Evolutionary conservation across 805 yeast genomes (phyloP).

Genomic region (Teunomyces cretensis): DNA sequence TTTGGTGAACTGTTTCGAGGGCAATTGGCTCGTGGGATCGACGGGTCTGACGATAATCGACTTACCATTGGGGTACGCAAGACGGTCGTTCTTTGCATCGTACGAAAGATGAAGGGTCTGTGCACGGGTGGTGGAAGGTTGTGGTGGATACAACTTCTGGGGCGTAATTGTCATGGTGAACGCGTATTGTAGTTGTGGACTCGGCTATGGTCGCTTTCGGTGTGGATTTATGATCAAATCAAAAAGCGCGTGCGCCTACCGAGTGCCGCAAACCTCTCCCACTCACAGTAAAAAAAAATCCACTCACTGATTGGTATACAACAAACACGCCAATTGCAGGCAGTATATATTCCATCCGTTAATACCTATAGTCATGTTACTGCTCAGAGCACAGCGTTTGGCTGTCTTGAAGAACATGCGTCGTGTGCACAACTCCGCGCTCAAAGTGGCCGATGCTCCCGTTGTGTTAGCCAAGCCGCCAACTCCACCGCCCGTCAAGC

Average conservation of each 20-base stretch:
- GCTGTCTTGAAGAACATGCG: slow-evolving; percentile 2
- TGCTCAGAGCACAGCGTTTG: slow-evolving; percentile 2
- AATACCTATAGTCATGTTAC: background rate
- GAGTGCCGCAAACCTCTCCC: background rate
- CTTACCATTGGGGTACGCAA: slow-evolving; percentile 83
- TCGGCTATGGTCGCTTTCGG: background rate
- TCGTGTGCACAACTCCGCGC: slow-evolving; percentile 1
- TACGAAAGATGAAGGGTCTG: slow-evolving; percentile 71
- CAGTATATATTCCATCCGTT: background rate
- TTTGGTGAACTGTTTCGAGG: slow-evolving; percentile 61
- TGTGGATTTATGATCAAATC: background rate
- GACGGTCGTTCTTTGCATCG: slow-evolving; percentile 63
- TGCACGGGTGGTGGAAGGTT: slow-evolving; percentile 75
- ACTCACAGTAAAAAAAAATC: background rate
- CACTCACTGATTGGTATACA: background rate
- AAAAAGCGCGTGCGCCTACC: background rate
- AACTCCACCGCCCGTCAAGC: slow-evolving; percentile 8
- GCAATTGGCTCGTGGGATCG: slow-evolving; percentile 46
- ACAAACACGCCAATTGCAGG: background rate
- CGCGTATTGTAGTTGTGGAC: background rate
- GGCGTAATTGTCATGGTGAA: slow-evolving; percentile 30
- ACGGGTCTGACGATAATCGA: slow-evolving; percentile 72
- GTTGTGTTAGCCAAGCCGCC: slow-evolving; percentile 6
- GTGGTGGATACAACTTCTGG: slow-evolving; percentile 57
- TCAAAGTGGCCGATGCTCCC: slow-evolving; percentile 1